Evolutionary conservation across 257 asterid species (phyloP).

Genomic region (Plectranthus barbatus): DNA sequence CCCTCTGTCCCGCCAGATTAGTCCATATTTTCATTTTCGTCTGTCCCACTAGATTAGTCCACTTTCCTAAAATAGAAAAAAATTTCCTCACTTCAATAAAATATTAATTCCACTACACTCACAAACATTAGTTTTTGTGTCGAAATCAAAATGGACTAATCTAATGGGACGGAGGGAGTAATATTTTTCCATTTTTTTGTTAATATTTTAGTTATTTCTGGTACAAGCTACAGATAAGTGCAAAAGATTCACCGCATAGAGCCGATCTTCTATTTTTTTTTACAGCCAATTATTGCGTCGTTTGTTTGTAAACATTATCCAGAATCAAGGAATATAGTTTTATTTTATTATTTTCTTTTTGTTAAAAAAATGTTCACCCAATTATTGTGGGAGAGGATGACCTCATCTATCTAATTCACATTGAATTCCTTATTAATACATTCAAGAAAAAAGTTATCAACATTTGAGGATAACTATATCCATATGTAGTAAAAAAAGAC

Average conservation of each 20-base stretch:
- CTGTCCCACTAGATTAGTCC: too few species aligned
- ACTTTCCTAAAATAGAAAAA: too few species aligned
- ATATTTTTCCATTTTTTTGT: neutral
- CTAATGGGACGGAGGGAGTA: too few species aligned
- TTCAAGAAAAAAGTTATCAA: neutral
- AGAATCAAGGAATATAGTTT: neutral
- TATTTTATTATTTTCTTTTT: neutral
- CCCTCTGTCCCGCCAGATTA: too few species aligned
- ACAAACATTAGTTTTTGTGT: too few species aligned
- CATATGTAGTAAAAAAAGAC: neutral
- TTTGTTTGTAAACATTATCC: slow-evolving; percentile 11
- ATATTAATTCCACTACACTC: too few species aligned
- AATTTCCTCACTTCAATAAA: too few species aligned
- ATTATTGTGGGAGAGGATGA: neutral
- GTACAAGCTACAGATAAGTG: neutral
- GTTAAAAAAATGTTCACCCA: neutral
- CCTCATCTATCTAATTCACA: too few species aligned
- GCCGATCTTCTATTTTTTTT: neutral
- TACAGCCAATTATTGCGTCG: slow-evolving; percentile 15
- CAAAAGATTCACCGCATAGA: slow-evolving; percentile 11
- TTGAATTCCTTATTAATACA: too few species aligned
- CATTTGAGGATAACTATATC: neutral
- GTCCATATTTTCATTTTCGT: too few species aligned
- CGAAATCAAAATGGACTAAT: too few species aligned
- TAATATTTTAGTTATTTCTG: neutral